Base-by-base conservation (phyloP, 2,329 filamentous ascomycete genomes). In the Diaporthe sp. region DNA sequence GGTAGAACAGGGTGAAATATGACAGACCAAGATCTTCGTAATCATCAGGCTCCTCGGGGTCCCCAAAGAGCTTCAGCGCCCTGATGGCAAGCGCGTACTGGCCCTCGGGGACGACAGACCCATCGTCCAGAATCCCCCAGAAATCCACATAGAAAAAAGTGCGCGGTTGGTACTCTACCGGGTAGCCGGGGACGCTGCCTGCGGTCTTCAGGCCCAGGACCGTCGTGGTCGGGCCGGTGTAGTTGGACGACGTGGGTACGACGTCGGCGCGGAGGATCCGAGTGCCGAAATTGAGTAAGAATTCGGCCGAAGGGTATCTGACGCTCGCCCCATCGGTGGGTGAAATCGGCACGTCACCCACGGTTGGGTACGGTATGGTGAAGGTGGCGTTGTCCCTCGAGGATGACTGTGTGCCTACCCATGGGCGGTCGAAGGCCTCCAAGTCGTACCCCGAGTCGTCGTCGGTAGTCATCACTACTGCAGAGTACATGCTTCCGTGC, bases 1-100 rank as follows among this genome's bases (percentile, higher is more conserved):
- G 17, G 47, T 77, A 77, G 6, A n/a, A 20, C 9, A 77, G 10
- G 7, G 49, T 49, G 42, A 77, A 77, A 4, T 44, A 39, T 7
- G 51, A 44, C 47, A 39, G 10, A 6, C 15, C 20, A 49, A 74
- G 49, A 2, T 25, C 57, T 17, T 81, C 78, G 74, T 79, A 83
- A 61, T 82, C 81, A 28, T 77, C 74, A n/a, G 75, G 63, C 22
- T 79, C 77, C 0, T 75, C 39, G 13, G 70, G 63, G 31, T 83
- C 78, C 2, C 81, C 81, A 73, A 81, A 81, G 9, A 81, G 72
- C 67, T 73, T 80, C 47, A 82, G 51, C 3, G 76, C 80, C 25
- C 78, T 76, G 28, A 78, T 77, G 31, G 80, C 75, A 47, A 83
- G 75, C 58, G 49, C 70, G 55, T 83, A 83, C 1, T 37, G 44